A percentile compares a stretch with the other conserved stretches of the same genome.
These are phyloP conservation scores for Acanthamoeba sp. DNA, from an alignment of 208 protist species.

Conservation along the genomic window DNA sequence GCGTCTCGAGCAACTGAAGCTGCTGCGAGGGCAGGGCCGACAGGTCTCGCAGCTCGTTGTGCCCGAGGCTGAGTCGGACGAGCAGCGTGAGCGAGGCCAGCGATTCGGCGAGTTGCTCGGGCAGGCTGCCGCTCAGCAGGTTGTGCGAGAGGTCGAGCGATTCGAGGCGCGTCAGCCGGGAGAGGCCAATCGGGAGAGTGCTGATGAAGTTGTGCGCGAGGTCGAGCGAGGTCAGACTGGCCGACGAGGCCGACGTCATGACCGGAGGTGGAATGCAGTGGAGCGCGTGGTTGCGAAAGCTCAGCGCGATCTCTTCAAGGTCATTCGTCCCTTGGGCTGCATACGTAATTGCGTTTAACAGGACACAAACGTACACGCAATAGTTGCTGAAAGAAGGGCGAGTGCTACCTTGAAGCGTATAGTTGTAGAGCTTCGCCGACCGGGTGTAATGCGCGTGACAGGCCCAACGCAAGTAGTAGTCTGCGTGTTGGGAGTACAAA, in stretches of 20 bases:
- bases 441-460: background rate
- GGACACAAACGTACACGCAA: background rate
- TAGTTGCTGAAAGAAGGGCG: background rate
- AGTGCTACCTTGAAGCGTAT: background rate
- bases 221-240: background rate
- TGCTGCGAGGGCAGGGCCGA: slow-evolving; percentile 4
- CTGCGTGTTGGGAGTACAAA: too few relatives aligned
- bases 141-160: slow-evolving; percentile 44
- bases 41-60: slow-evolving; percentile 7
- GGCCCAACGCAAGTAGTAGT: slow-evolving; percentile 26
- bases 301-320: background rate
- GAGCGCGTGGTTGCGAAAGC: background rate
- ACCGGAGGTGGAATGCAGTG: background rate
- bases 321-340: background rate
- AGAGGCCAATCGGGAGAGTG: background rate
- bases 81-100: background rate
- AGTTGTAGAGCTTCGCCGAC: background rate
- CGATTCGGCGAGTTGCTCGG: background rate
- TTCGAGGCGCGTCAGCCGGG: background rate
- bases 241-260: too few relatives aligned
- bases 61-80: slow-evolving; percentile 6
- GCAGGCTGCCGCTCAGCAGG: background rate
- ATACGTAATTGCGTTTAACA: background rate
- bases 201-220: slow-evolving; percentile 51
- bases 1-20: background rate